Base-by-base conservation (phyloP, 257 asterid genomes). In the Handroanthus guayacan region DNA sequence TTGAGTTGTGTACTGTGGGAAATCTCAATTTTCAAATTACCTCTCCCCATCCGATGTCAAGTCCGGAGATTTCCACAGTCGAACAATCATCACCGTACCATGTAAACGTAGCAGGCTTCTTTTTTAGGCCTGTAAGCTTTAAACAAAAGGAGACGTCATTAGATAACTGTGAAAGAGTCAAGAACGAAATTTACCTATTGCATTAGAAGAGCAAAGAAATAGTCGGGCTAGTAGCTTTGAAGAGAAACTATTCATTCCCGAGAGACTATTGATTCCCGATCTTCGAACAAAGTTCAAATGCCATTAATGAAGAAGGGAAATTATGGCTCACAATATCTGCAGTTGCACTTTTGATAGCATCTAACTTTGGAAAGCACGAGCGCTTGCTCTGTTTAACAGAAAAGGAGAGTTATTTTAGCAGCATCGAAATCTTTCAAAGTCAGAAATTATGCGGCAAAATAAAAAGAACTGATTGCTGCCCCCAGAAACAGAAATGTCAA, bases 31-130 rank as follows among this genome's bases (percentile, higher is more conserved):
- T 44, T 61, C 20, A 67, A 37, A 79, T 84, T 92, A 95, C 99
- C 99, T 90, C 96, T 66, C 99, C 98, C 99, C 99, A 95, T 34
- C 99, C 99, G 74, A 95, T 79, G 83, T 95, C 99, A 76, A 95
- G 97, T 48, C 99, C 99, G 31, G 98, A 92, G 71, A 95, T 67
- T 81, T 92, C 98, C 43, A 92, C 99, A 1, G 79, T 77, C 7
- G 85, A 75, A 84, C 86, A 85, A 72, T 77, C 67, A 57, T 39
- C 64, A 39, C 89, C 90, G 20, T 58, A 18, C 98, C 99, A 95
- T 69, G 80, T 91, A 77, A 95, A 89, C n/a, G 75, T 86, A 79
- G 91, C 86, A 16, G 90, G 82, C 85, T 84, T 86, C 87, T 62
- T 92, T 77, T 54, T 75, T 8, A 82, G 84, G 72, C 97, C 97